A percentile compares a stretch with the other conserved stretches of the same genome.
phyloP scores from a whole-genome alignment of 2,329 filamentous ascomycete genomes.

The Alternaria atra region DNA sequence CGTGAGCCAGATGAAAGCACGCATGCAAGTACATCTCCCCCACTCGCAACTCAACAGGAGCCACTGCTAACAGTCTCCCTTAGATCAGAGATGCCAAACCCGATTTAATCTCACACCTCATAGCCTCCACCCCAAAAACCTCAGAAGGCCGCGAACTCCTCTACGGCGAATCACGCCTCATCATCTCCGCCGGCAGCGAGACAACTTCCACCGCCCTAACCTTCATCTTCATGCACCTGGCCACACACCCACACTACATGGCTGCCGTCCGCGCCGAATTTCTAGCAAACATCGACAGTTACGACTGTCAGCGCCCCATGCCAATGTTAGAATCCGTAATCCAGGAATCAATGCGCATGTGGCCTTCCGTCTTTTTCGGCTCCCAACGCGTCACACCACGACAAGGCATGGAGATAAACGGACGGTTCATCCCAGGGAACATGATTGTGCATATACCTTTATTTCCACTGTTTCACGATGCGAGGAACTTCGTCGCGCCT shows the following conservation, averaged over 20 bases:
- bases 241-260: slow-evolving; percentile 28
- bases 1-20: slow-evolving; percentile 29
- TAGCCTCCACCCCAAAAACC: slow-evolving; percentile 26
- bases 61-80: not conserved
- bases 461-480: slow-evolving; percentile 28
- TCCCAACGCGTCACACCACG: slow-evolving; percentile 42
- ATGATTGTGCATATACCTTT: slow-evolving; percentile 35
- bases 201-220: slow-evolving; percentile 63
- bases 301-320: slow-evolving; percentile 20
- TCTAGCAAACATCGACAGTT: slow-evolving; percentile 10
- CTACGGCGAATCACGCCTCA: slow-evolving; percentile 43
- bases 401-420: slow-evolving; percentile 35
- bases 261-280: slow-evolving; percentile 32
- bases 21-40: slow-evolving; percentile 29
- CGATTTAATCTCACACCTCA: slow-evolving; percentile 37
- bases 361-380: slow-evolving; percentile 36
- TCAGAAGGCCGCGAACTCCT: slow-evolving; percentile 29
- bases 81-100: slow-evolving; percentile 27
- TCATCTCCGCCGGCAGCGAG: slow-evolving; percentile 49
- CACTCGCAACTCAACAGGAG: not conserved
- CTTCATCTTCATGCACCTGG: slow-evolving; percentile 57
- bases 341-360: slow-evolving; percentile 40
- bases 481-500: slow-evolving; percentile 30
- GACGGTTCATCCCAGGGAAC: slow-evolving; percentile 38
- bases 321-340: slow-evolving; percentile 36